These are phyloP conservation scores for Glarea lozoyensis DNA, from an alignment of 495 filamentous ascomycete species.

Conservation along the genomic window DNA sequence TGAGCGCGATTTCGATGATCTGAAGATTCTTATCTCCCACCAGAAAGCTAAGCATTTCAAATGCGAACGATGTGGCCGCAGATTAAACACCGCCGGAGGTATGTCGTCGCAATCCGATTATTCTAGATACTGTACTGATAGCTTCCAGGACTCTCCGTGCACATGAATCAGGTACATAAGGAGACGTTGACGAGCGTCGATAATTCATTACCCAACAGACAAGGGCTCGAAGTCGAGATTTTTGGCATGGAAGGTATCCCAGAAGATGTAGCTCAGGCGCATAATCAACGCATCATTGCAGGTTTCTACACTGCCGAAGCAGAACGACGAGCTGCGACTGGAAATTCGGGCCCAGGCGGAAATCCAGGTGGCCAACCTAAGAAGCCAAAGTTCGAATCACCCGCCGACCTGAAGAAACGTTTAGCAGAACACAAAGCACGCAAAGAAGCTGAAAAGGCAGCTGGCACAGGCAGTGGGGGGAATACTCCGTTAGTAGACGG, in stretches of 20 bases:
- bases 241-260: conserved; percentile 98
- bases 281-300: conserved; percentile 74
- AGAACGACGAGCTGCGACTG: conserved; percentile 71
- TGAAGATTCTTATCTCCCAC: conserved; percentile 91
- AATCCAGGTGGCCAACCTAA: conserved; percentile 49
- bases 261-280: conserved; percentile 68
- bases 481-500: conserved; percentile 50
- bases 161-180: conserved; percentile 98
- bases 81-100: conserved; percentile 94
- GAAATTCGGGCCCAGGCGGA: conserved; percentile 64
- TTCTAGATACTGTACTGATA: conserved; percentile 5
- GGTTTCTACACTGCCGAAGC: conserved; percentile 80
- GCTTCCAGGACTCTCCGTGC: conserved; percentile 71
- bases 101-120: conserved; percentile 19
- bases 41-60: conserved; percentile 99
- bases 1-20: conserved; percentile 94
- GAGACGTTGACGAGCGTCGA: conserved; percentile 78
- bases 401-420: conserved; percentile 73
- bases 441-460: conserved; percentile 43
- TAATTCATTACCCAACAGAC: conserved; percentile 79
- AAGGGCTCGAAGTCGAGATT: conserved; percentile 83
- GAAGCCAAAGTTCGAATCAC: conserved; percentile 69
- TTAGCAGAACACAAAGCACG: conserved; percentile 72
- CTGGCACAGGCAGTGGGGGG: conserved; percentile 48
- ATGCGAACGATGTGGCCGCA: conserved; percentile 78